A percentile compares a stretch with the other conserved stretches of the same genome.
Conservation (phyloP, 148 eudicot genomes). For the Chenopodium berlandieri region DNA sequence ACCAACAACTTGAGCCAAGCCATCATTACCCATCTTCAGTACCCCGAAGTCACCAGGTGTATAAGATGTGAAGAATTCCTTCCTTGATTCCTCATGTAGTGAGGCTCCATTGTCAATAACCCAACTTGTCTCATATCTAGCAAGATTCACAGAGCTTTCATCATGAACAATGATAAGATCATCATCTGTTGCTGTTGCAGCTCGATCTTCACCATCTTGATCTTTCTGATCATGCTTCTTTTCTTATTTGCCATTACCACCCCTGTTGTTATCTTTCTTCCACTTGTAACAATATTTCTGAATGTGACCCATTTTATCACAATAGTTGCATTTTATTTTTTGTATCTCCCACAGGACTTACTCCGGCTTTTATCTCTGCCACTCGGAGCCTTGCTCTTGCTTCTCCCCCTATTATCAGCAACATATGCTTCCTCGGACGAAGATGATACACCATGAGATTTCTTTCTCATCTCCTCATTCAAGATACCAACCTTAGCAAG, state of each 20-base stretch:
- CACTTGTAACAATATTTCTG: background rate
- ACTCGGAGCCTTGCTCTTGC: background rate
- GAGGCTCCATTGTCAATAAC: slow-evolving; percentile 23
- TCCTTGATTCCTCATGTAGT: slow-evolving; percentile 3
- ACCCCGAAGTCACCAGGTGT: slow-evolving; percentile 19
- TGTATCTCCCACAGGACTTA: slow-evolving; percentile 11
- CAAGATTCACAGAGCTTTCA: background rate
- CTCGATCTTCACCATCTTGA: slow-evolving; percentile 5
- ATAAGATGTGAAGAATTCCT: slow-evolving; percentile 21
- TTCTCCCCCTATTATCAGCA: background rate
- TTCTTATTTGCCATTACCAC: slow-evolving; percentile 1
- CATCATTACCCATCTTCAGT: slow-evolving; percentile 22
- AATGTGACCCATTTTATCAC: background rate
- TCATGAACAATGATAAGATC: slow-evolving; percentile 6
- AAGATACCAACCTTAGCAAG: background rate
- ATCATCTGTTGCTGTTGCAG: background rate
- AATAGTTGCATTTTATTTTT: slow-evolving; percentile 3
- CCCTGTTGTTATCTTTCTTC: slow-evolving; percentile 5
- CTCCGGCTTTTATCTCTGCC: slow-evolving; percentile 10
- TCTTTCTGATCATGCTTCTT: background rate
- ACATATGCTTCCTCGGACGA: background rate
- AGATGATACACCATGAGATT: background rate
- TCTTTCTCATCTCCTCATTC: background rate
- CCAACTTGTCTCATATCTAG: slow-evolving; percentile 3
- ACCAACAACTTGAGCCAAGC: background rate